Evolutionary conservation across 768 basidiomycete genomes (phyloP).

Genomic region (Leccinum ochraceum): DNA sequence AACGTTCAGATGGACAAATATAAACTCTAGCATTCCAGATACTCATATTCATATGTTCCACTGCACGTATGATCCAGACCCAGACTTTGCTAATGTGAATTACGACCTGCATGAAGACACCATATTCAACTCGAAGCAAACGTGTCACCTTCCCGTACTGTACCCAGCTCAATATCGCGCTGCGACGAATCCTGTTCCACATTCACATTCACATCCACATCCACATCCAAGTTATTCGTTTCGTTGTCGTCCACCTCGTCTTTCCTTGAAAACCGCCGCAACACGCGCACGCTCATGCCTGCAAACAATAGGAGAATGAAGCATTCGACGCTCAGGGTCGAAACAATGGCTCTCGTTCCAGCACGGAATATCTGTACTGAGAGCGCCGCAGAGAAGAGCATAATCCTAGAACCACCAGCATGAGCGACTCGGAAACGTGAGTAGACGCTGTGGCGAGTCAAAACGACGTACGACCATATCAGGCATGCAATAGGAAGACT

Average conservation of each 20-base stretch:
- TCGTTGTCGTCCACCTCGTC: neutral
- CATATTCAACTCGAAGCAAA: neutral
- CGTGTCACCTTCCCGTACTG: neutral
- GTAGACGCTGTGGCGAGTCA: neutral
- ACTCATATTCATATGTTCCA: neutral
- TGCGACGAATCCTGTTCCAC: neutral
- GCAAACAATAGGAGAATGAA: constrained; percentile 8
- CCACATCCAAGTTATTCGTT: neutral
- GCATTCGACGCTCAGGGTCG: constrained; percentile 7
- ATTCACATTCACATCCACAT: neutral
- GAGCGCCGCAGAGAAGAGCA: constrained; percentile 9
- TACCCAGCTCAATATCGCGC: neutral
- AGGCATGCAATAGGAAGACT: constrained; percentile 15
- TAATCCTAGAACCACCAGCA: constrained; percentile 2
- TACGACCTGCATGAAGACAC: neutral
- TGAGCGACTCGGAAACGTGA: neutral
- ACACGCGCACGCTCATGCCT: neutral
- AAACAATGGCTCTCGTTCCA: neutral
- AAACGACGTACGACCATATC: constrained; percentile 18
- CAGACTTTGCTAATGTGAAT: neutral
- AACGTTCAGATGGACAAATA: no score
- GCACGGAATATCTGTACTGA: constrained; percentile 10
- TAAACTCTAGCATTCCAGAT: neutral
- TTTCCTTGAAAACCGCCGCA: neutral
- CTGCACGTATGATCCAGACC: neutral